Conservation (phyloP, 352 stramenopile genomes). For the Phytopythium mirpurense region DNA sequence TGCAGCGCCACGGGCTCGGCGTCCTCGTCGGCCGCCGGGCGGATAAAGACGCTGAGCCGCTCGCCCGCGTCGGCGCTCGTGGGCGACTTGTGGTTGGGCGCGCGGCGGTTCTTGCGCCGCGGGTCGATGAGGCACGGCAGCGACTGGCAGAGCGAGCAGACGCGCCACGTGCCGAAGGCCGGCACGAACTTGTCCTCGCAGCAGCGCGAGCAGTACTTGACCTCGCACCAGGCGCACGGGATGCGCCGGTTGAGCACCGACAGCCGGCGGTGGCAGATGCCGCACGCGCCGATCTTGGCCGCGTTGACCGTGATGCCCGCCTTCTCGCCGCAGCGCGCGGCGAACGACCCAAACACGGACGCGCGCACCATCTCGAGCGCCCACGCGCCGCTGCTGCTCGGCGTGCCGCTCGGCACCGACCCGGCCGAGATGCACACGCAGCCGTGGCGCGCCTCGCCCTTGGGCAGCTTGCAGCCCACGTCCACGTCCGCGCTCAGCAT, state of each 20-base stretch:
- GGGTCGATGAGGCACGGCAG: slow-evolving; percentile 80
- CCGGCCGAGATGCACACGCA: slow-evolving; percentile 79
- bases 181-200: slow-evolving; percentile 86
- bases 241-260: slow-evolving; percentile 73
- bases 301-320: slow-evolving; percentile 74
- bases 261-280: slow-evolving; percentile 80
- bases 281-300: slow-evolving; percentile 60
- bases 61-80: slow-evolving; percentile 32
- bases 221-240: slow-evolving; percentile 79
- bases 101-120: slow-evolving; percentile 62
- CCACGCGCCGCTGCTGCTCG: slow-evolving; percentile 68
- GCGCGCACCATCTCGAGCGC: slow-evolving; percentile 82
- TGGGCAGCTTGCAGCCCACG: slow-evolving; percentile 67
- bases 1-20: slow-evolving; percentile 59
- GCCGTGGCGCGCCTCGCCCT: slow-evolving; percentile 61
- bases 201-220: slow-evolving; percentile 83
- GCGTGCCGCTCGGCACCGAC: slow-evolving; percentile 57
- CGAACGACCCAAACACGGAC: slow-evolving; percentile 80
- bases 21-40: slow-evolving; percentile 42
- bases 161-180: slow-evolving; percentile 66
- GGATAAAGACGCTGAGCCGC: slow-evolving; percentile 74
- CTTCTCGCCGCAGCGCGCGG: slow-evolving; percentile 57
- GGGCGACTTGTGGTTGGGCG: slow-evolving; percentile 57
- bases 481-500: slow-evolving; percentile 72
- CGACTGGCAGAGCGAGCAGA: slow-evolving; percentile 74